Base-by-base conservation (phyloP, 805 yeast genomes). In the Tetrapisispora namnaoensis region DNA sequence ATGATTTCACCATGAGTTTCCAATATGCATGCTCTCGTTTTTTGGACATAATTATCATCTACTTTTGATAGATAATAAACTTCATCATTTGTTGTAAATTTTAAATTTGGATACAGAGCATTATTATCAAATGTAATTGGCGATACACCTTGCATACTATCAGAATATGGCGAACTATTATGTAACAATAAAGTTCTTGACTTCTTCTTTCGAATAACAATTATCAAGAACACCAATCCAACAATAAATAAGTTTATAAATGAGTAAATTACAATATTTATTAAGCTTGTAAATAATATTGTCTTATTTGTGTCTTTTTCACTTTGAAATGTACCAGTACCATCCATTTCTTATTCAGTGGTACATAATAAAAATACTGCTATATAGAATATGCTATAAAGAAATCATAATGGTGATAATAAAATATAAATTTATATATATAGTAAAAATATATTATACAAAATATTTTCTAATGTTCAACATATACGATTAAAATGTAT, bases 91-190 rank as follows among this genome's bases (percentile, higher is more conserved):
- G 40, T 41, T 13, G 42, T 44, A 14, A 41, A 42, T 17, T 46
- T 42, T 3, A 45, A 20, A 16, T 45, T 39, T 7, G 51, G 51
- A 22, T 49, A 49, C 10, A 49, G 41, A 18, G 34, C 45, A 8
- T 18, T 30, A 21, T 49, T 45, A 42, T 46, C 39, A 13, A 49
- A 20, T 27, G 27, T 34, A 4, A 34, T 6, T 7, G 45, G 44
- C 4, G 49, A 42, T 7, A 42, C 28, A 16, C 48, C 48, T 28
- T 37, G 38, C 18, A 37, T 34, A 30, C 43, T 45, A 24, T 36
- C 18, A 11, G 37, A 30, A 18, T 30, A 42, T 11, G 20, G 28
- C 3, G 44, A 42, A 32, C 37, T 32, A 17, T 34, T 44, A 10
- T 17, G 13, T n/a, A 13, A 11, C 16, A 21, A 14, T 18, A 7